Evolutionary conservation across 2,329 filamentous ascomycete species (phyloP).

Genomic region (Diaporthe citri): DNA sequence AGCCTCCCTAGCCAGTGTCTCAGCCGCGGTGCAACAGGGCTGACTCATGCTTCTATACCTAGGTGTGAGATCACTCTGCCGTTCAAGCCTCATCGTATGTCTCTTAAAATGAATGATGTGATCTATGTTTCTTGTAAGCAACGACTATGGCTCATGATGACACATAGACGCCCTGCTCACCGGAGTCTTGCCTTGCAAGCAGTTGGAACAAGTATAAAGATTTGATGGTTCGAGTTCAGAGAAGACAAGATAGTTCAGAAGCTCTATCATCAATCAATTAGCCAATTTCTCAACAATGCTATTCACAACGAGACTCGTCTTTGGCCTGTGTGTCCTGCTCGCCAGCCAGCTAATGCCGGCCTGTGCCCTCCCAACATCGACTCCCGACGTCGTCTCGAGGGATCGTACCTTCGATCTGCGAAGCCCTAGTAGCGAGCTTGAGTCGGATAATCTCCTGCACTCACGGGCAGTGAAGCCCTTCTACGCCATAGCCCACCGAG

Average conservation of each 20-base stretch:
- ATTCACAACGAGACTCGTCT: neutral
- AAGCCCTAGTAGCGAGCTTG: neutral
- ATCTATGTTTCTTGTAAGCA: neutral
- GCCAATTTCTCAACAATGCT: neutral
- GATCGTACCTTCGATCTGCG: neutral
- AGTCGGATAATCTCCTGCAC: neutral
- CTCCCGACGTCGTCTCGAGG: neutral
- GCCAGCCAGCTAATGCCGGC: neutral
- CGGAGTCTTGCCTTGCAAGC: neutral
- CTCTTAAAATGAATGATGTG: neutral
- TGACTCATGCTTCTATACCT: neutral
- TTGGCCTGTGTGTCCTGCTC: neutral
- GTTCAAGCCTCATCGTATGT: neutral
- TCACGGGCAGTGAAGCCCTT: neutral
- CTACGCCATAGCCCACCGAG: conserved; percentile 3
- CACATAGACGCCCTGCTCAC: neutral
- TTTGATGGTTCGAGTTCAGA: neutral
- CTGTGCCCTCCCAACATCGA: neutral
- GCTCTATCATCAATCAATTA: neutral
- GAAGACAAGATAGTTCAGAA: neutral
- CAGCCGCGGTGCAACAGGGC: neutral
- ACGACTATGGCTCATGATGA: neutral
- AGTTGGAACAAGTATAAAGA: neutral
- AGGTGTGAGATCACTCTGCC: neutral
- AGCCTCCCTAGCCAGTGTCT: neutral